phyloP scores from a whole-genome alignment of 2,329 filamentous ascomycete species.

The Aspergillus clavatus region DNA sequence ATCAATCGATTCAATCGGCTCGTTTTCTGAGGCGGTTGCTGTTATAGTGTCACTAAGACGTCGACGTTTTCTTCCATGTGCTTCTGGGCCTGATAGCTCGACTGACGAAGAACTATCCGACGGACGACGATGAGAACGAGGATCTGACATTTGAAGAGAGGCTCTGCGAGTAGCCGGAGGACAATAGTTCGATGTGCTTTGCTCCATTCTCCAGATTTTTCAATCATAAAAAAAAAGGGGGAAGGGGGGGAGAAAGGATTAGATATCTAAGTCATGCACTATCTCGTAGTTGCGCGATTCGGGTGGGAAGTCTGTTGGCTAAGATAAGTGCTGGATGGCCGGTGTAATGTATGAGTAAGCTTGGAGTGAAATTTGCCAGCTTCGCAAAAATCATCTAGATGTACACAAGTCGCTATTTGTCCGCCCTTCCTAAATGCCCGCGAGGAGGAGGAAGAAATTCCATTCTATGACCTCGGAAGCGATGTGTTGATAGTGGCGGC shows the following conservation, averaged over 20 bases:
- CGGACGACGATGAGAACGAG: background rate
- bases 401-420: too few species aligned
- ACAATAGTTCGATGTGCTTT: background rate
- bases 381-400: too few species aligned
- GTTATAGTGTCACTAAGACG: slow-evolving; percentile 5
- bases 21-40: slow-evolving; percentile 5
- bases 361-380: too few species aligned
- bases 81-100: slow-evolving; percentile 4
- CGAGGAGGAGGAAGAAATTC: background rate
- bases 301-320: background rate
- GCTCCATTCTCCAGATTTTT: background rate
- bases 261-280: too few species aligned
- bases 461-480: background rate
- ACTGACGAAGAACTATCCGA: background rate
- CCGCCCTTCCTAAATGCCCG: background rate
- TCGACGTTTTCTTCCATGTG: slow-evolving; percentile 13
- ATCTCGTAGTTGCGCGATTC: background rate
- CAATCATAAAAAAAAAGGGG: too few species aligned
- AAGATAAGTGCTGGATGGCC: background rate
- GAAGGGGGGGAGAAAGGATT: too few species aligned
- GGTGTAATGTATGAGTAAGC: background rate
- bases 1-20: slow-evolving; percentile 47
- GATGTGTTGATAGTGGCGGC: background rate
- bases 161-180: background rate
- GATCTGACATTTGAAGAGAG: background rate